Evolutionary conservation across 2,329 filamentous ascomycete species (phyloP).

Genomic region (Xylariaceae sp.): DNA sequence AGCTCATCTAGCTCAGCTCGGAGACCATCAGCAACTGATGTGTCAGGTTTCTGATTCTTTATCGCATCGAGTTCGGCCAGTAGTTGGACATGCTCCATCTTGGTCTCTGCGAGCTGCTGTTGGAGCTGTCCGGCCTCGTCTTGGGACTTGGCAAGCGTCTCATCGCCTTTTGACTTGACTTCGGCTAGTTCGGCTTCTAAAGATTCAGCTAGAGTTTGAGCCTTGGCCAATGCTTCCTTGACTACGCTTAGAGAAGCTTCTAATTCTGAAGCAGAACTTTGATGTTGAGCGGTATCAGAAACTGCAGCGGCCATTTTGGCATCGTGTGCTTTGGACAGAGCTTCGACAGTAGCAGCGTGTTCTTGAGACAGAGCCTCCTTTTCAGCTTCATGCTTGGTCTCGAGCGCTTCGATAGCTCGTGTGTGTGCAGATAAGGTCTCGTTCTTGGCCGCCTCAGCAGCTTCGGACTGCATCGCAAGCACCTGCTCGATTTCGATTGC

Average conservation of each 20-base stretch:
- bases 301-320: slow-evolving; percentile 23
- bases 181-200: slow-evolving; percentile 35
- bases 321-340: slow-evolving; percentile 36
- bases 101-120: slow-evolving; percentile 53
- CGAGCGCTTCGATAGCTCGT: slow-evolving; percentile 27
- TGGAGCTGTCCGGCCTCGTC: slow-evolving; percentile 47
- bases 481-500: slow-evolving; percentile 35
- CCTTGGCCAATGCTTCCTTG: slow-evolving; percentile 30
- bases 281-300: slow-evolving; percentile 30
- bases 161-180: slow-evolving; percentile 30
- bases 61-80: slow-evolving; percentile 58
- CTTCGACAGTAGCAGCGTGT: slow-evolving; percentile 40
- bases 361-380: slow-evolving; percentile 43
- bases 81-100: slow-evolving; percentile 57
- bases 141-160: slow-evolving; percentile 42
- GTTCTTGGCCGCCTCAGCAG: slow-evolving; percentile 41
- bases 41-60: slow-evolving; percentile 54
- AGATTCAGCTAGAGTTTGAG: slow-evolving; percentile 24
- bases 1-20: slow-evolving; percentile 46
- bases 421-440: slow-evolving; percentile 29
- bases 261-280: slow-evolving; percentile 28
- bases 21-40: slow-evolving; percentile 49
- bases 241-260: slow-evolving; percentile 34
- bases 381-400: slow-evolving; percentile 42
- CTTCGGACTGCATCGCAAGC: slow-evolving; percentile 37